Base-by-base conservation (phyloP, 2,329 filamentous ascomycete species). In the Hymenoscyphus occultus region DNA sequence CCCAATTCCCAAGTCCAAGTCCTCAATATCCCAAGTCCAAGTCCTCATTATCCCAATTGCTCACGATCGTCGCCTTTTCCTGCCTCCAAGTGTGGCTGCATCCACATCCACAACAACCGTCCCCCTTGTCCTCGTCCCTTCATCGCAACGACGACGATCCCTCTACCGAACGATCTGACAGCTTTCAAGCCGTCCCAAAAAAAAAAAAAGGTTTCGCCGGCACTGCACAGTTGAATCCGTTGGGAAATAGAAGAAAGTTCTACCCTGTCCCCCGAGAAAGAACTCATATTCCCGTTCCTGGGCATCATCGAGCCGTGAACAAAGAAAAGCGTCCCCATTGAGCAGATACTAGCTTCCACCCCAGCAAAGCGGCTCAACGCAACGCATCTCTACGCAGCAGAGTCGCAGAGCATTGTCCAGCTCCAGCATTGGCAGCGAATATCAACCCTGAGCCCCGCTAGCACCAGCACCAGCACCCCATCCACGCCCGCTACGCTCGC, bases 101-200 rank as follows among this genome's bases (percentile, higher is more conserved):
- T 10, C 45, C 19, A 19, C 22, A 28, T 22, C 45, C 45, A n/a
- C 45, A 51, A 28, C 28, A 28, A 28, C 28, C 28, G 28, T 28
- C 28, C 45, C 19, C 45, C 45, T 51, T 51, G 19, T 9, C 45
- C 45, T 51, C 45, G 45, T 51, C 45, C 35, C 45, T 51, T 51
- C 45, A 28, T 28, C 45, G 45, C 45, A 51, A 28, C 45, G 22
- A 22, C 7, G 45, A 51, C 45, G 45, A 51, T 51, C 45, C 45
- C 45, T 51, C 45, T 51, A 51, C 45, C 45, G 45, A 51, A 51
- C n/a, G 45, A 51, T 51, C 45, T 51, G 45, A 51, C 45, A 51
- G 45, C 45, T 51, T n/a, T 51, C 16, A 22, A 51, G 45, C 19
- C 19, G 45, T 51, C 45, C 45, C 45, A 22, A 35, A 35, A 35